A percentile compares a stretch with the other conserved stretches of the same genome.
Conservation (phyloP, 257 asterid species). For the Nicotiana tabacum region DNA sequence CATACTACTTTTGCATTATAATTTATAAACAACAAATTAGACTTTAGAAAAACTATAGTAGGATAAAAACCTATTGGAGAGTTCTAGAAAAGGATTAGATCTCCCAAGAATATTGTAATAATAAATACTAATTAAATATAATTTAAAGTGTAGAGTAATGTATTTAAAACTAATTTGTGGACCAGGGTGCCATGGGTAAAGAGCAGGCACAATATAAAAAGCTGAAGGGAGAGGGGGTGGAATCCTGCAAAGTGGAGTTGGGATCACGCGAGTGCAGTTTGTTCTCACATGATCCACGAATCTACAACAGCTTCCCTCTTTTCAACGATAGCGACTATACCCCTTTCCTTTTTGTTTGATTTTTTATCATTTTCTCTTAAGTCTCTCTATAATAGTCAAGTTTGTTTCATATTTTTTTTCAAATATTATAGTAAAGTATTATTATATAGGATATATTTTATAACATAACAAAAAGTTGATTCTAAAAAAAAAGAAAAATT, state of each 20-base stretch:
- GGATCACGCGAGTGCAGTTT: not conserved
- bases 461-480: too few relatives aligned
- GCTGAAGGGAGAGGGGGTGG: not conserved
- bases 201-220: not conserved
- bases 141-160: not conserved
- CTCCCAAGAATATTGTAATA: not conserved
- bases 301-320: slow-evolving; percentile 3
- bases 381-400: fast-evolving
- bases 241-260: not conserved
- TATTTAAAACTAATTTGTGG: not conserved
- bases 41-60: not conserved
- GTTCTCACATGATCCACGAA: slow-evolving; percentile 4
- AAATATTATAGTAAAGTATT: too few relatives aligned
- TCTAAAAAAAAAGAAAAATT: too few relatives aligned
- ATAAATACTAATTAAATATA: not conserved
- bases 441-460: too few relatives aligned
- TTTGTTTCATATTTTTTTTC: too few relatives aligned
- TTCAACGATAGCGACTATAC: not conserved
- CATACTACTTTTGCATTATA: not conserved
- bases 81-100: not conserved
- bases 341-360: not conserved
- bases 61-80: not conserved
- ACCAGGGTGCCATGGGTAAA: not conserved
- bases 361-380: too few relatives aligned
- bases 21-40: not conserved